Percentiles rank a stretch among this genome's conserved stretches.
phyloP scores from a whole-genome alignment of 176 grass and related monocot genomes.

The Bothriochloa decipiens region DNA sequence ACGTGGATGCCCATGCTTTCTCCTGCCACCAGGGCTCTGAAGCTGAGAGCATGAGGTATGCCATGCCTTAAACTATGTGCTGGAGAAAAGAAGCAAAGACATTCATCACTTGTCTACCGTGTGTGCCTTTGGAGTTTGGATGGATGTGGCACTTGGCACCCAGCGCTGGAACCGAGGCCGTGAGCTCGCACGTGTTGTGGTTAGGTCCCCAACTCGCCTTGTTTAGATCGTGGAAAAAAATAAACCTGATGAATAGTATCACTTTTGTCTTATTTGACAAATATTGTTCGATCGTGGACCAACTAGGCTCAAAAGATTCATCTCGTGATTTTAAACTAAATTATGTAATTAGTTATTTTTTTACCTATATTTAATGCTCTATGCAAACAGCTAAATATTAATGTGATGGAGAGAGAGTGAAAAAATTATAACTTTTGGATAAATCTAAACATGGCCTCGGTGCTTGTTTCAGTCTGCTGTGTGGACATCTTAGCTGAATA shows the following conservation, averaged over 20 bases:
- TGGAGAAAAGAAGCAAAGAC: not conserved
- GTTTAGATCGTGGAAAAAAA: too few species aligned
- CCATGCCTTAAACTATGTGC: not conserved
- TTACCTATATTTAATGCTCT: too few species aligned
- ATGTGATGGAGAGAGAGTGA: too few species aligned
- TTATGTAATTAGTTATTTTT: too few species aligned
- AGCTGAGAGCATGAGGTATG: not conserved
- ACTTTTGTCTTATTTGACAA: too few species aligned
- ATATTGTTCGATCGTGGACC: too few species aligned
- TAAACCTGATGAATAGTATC: too few species aligned
- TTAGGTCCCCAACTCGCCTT: not conserved
- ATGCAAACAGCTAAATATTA: too few species aligned
- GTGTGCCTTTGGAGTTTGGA: not conserved
- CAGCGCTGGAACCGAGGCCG: not conserved
- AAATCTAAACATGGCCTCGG: not conserved
- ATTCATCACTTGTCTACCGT: not conserved
- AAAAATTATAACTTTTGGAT: too few species aligned
- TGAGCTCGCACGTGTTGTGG: slow-evolving; percentile 21
- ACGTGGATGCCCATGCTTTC: not conserved
- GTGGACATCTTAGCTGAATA: not conserved
- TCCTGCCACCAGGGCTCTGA: not conserved
- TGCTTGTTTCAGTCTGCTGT: not conserved
- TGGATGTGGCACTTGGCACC: not conserved
- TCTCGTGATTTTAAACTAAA: too few species aligned
- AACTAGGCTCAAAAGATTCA: too few species aligned